Percentiles rank a stretch among this genome's conserved stretches.
phyloP scores from a whole-genome alignment of 176 grass and related monocot species.

The Themeda triandra region DNA sequence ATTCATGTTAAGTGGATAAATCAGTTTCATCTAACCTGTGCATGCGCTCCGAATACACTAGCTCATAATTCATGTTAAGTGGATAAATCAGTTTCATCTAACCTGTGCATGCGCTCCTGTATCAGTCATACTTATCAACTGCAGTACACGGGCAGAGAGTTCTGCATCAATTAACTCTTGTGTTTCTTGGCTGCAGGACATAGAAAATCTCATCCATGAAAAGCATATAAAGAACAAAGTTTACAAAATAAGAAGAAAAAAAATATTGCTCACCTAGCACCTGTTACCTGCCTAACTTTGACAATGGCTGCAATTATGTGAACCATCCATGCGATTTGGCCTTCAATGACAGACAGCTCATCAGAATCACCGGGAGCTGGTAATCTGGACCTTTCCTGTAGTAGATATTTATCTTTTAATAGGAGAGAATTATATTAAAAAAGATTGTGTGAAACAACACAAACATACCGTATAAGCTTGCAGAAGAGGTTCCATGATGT shows the following conservation, averaged over 20 bases:
- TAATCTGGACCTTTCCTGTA: slow-evolving; percentile 87
- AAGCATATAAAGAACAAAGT: slow-evolving; percentile 21
- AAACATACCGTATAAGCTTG: slow-evolving; percentile 95
- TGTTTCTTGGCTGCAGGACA: slow-evolving; percentile 69
- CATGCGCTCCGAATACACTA: slow-evolving; percentile 13
- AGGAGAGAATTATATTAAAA: neutral
- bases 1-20: slow-evolving; percentile 28
- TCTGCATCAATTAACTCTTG: slow-evolving; percentile 98
- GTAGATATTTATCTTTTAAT: slow-evolving; percentile 28
- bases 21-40: slow-evolving; percentile 63
- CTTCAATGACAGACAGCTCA: slow-evolving; percentile 91
- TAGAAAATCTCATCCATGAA: neutral
- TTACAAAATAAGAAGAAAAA: neutral
- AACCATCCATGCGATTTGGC: slow-evolving; percentile 96
- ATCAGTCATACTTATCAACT: slow-evolving; percentile 92
- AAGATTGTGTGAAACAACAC: neutral
- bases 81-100: slow-evolving; percentile 34
- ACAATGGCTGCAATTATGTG: slow-evolving; percentile 97
- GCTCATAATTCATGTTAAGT: slow-evolving; percentile 10
- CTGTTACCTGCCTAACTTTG: slow-evolving; percentile 76
- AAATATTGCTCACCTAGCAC: slow-evolving; percentile 55
- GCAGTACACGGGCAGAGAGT: slow-evolving; percentile 85
- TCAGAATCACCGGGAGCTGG: slow-evolving; percentile 64
- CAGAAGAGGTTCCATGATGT: slow-evolving; percentile 98
- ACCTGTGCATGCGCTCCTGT: slow-evolving; percentile 81